Conservation (phyloP, 2,329 filamentous ascomycete genomes). For the Plenodomus lindquistii region DNA sequence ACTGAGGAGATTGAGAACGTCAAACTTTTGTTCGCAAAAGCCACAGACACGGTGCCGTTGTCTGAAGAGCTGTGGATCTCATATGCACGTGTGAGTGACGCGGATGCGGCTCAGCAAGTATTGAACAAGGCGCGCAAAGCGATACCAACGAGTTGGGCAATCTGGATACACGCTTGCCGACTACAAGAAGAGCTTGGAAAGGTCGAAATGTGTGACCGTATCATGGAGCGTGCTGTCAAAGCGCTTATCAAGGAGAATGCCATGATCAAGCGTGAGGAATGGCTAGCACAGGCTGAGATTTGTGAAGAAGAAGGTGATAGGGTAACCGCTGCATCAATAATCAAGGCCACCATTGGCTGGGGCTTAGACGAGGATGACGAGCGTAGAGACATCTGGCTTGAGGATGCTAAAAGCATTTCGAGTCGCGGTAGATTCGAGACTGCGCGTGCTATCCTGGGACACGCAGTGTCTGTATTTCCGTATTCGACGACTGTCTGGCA, state of each 20-base stretch:
- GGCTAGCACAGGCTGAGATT: conserved; percentile 92
- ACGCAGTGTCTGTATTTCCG: conserved; percentile 85
- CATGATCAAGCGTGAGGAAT: conserved; percentile 96
- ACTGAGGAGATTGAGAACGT: conserved; percentile 91
- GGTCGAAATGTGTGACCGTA: conserved; percentile 72
- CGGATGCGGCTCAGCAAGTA: conserved; percentile 91
- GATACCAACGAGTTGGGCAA: conserved; percentile 87
- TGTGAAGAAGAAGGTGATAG: conserved; percentile 91
- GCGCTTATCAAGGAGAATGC: conserved; percentile 87
- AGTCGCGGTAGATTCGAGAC: conserved; percentile 84
- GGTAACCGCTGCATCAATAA: conserved; percentile 84
- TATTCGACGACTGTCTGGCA: conserved; percentile 88
- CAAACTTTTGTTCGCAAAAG: conserved; percentile 85
- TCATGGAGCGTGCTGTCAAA: conserved; percentile 93
- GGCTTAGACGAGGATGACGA: conserved; percentile 94
- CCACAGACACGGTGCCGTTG: conserved; percentile 90
- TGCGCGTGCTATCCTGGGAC: conserved; percentile 89
- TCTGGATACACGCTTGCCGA: conserved; percentile 93
- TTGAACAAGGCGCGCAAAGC: conserved; percentile 94
- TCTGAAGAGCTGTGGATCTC: conserved; percentile 96
- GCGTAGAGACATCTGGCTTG: conserved; percentile 92
- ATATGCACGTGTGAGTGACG: conserved; percentile 83
- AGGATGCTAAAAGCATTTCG: conserved; percentile 84
- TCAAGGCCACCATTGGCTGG: conserved; percentile 91
- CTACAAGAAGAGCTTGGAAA: conserved; percentile 89